Evolutionary conservation across 2,329 filamentous ascomycete genomes (phyloP).

Genomic region (Pyrenochaeta sp.): DNA sequence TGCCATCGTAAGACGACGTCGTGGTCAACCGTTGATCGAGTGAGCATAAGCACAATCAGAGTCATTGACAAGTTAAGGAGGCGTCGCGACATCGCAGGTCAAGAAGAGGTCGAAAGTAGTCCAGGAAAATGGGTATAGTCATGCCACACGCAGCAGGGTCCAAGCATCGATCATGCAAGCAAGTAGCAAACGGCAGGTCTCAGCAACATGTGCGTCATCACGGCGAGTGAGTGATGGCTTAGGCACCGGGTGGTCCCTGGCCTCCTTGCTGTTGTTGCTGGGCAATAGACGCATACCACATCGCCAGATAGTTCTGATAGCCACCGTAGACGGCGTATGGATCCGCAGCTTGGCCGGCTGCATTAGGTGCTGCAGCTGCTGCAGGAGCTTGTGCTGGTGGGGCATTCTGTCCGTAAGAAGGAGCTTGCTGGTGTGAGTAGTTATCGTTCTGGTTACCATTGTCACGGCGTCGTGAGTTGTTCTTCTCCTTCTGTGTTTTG

Average conservation of each 20-base stretch:
- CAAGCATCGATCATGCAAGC: constrained; percentile 48
- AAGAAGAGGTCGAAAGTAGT: constrained; percentile 31
- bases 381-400: constrained; percentile 38
- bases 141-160: constrained; percentile 38
- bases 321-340: constrained; percentile 82
- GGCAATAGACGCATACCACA: constrained; percentile 79
- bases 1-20: constrained; percentile 5
- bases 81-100: constrained; percentile 25
- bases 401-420: constrained; percentile 47
- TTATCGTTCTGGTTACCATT: constrained; percentile 48
- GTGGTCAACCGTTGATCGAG: constrained; percentile 5
- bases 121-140: constrained; percentile 24
- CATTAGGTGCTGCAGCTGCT: constrained; percentile 45
- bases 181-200: constrained; percentile 48
- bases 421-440: constrained; percentile 58
- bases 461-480: constrained; percentile 53
- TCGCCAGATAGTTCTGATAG: constrained; percentile 79
- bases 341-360: constrained; percentile 55
- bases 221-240: constrained; percentile 40
- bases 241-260: constrained; percentile 47
- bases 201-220: constrained; percentile 49
- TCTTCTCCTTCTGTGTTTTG: constrained; percentile 56
- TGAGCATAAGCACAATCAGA: constrained; percentile 27
- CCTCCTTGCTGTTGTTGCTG: constrained; percentile 56
- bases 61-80: constrained; percentile 31